These are phyloP conservation scores for Tuber magnatum DNA, from an alignment of 495 filamentous ascomycete genomes.

Conservation along the genomic window DNA sequence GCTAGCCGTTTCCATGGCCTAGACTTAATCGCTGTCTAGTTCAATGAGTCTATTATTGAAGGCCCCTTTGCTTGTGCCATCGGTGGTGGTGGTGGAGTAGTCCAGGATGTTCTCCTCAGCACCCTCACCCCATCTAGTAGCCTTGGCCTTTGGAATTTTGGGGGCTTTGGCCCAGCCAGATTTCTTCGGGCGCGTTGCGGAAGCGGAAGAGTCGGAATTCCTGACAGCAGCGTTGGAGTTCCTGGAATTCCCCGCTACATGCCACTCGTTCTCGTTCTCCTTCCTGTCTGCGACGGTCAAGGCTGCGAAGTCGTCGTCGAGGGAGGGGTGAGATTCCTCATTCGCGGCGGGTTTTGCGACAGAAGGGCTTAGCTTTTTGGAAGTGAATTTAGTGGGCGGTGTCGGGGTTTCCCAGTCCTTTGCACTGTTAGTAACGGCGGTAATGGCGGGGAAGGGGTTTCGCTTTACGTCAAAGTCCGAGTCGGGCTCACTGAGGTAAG, in stretches of 20 bases:
- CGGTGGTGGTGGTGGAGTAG: not conserved
- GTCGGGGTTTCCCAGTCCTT: not conserved
- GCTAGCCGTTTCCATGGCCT: not conserved
- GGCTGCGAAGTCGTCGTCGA: not conserved
- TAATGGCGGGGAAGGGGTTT: not conserved
- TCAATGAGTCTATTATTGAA: slow-evolving; percentile 19
- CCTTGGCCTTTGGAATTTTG: slow-evolving; percentile 15
- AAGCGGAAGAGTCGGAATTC: not conserved
- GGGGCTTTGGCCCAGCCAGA: slow-evolving; percentile 25
- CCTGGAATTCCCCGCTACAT: not conserved
- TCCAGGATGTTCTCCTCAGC: slow-evolving; percentile 4
- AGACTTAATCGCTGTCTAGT: not conserved
- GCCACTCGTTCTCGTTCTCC: not conserved
- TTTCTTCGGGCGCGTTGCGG: slow-evolving; percentile 9
- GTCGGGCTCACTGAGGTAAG: slow-evolving; percentile 1
- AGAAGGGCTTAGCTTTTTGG: not conserved
- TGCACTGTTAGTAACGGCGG: slow-evolving; percentile 6
- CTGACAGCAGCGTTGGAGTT: not conserved
- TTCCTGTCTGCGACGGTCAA: not conserved
- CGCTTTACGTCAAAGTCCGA: slow-evolving; percentile 14
- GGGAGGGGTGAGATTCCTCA: not conserved
- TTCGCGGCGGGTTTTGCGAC: not conserved
- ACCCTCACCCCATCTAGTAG: slow-evolving; percentile 23
- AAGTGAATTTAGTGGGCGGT: not conserved
- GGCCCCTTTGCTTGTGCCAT: slow-evolving; percentile 6